Evolutionary conservation across 805 yeast genomes (phyloP), one percentile per base, ranked within the genome.

Genomic region (Soucietia sequanensis): DNA sequence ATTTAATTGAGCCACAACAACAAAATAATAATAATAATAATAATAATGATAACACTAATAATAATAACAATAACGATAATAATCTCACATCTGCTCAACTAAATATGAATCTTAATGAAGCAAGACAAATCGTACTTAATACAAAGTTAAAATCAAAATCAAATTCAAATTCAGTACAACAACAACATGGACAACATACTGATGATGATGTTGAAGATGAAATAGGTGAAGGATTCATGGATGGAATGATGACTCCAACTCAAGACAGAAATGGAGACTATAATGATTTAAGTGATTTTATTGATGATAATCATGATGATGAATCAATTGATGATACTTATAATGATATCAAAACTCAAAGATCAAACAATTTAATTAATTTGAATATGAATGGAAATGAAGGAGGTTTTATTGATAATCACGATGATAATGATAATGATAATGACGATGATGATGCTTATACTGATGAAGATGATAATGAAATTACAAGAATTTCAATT

Each of bases 191-290:
- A 8, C 10, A 21, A 8, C n/a, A n/a, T n/a, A 21, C 23, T 26
- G 42, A 37, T 3, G 41, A 37, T 12, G 58, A 49, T 6, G 48
- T 30, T 4, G 70, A 62, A 37, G 69, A 63, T 37, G 51, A 60
- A 23, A 58, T 63, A 42, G 70, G 70, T 2, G 60, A 52, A 11
- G 33, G 37, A 3, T 42, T 47, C 11, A 59, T 60, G 65, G 68
- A 61, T 15, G 70, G 70, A 2, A 37, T 62, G 8, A 35, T 39
- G 25, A 62, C 67, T 0, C 66, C 62, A 1, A 47, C 62, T 3
- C 63, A 59, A 35, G 65, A 62, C 13, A 34, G 58, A 16, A 54
- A 58, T 31, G 48, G 39, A 5, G 50, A 48, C 14, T 42, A 44
- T 13, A 75, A 52, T 30, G 60, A 54, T 40, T 27, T 56, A n/a